These are phyloP conservation scores for Eucalyptus marginata DNA, from an alignment of 345 rosid species.

Conservation along the genomic window DNA sequence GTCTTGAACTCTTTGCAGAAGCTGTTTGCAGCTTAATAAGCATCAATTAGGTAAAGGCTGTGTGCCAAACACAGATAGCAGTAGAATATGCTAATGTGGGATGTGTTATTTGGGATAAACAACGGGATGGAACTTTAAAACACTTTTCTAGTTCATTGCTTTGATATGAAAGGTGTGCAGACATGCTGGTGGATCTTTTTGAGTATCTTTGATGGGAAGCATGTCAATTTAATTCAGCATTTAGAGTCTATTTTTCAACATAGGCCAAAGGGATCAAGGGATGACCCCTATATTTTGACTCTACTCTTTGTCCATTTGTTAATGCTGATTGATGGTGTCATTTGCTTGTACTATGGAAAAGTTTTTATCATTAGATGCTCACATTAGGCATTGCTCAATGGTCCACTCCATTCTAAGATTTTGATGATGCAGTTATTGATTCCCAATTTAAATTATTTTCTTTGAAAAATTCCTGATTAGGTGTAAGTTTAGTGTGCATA, in stretches of 20 bases:
- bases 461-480: neutral
- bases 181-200: neutral
- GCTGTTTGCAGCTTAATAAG: neutral
- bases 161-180: neutral
- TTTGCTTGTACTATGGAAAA: neutral
- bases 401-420: neutral
- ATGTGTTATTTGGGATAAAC: neutral
- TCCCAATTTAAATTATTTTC: neutral
- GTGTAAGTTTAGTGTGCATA: neutral
- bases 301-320: neutral
- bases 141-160: neutral
- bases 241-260: neutral
- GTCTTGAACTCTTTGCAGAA: neutral
- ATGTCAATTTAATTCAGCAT: neutral
- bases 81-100: neutral
- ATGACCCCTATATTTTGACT: neutral
- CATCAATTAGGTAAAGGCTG: neutral
- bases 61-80: neutral
- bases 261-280: neutral
- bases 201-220: neutral
- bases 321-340: neutral
- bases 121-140: neutral
- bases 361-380: neutral
- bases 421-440: neutral
- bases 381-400: neutral